A percentile compares a stretch with the other conserved stretches of the same genome.
Conservation (phyloP, 164 flowering plant species). For the Platanus orientalis region DNA sequence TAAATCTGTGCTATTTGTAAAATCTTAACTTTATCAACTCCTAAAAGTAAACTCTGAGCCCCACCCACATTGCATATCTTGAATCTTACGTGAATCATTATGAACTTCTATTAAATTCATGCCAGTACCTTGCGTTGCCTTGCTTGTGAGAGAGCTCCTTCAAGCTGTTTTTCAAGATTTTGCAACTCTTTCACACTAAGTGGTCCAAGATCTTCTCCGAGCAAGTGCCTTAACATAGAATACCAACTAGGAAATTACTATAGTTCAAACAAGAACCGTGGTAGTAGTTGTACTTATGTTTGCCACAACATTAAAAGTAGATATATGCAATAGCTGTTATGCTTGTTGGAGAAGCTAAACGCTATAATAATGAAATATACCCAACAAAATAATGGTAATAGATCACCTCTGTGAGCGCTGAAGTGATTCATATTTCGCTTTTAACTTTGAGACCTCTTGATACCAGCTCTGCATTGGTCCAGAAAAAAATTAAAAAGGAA, state of each 20-base stretch:
- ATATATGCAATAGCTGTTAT: neutral
- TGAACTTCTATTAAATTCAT: too few species aligned
- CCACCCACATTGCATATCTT: too few species aligned
- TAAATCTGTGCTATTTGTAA: neutral
- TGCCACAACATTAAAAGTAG: neutral
- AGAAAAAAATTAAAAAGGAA: neutral
- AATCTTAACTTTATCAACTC: neutral
- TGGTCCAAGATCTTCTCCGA: constrained; percentile 93
- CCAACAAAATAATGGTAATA: neutral
- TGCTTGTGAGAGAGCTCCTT: constrained; percentile 70
- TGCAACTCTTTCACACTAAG: constrained; percentile 77
- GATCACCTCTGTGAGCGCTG: constrained; percentile 74
- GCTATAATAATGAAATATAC: neutral
- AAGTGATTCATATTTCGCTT: constrained; percentile 71
- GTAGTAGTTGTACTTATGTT: neutral
- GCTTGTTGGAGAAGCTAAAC: too few species aligned
- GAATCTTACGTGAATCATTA: too few species aligned
- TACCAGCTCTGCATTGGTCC: constrained; percentile 57
- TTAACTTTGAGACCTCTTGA: constrained; percentile 69
- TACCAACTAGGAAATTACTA: neutral
- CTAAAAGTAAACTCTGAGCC: too few species aligned
- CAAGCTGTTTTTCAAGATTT: constrained; percentile 86
- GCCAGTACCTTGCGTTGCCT: constrained; percentile 74
- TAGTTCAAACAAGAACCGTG: neutral
- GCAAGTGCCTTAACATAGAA: constrained; percentile 56